Evolutionary conservation across 1,139 yeast genomes (phyloP), one percentile per base, ranked within the genome.

Genomic region (Groenewaldozyma sp.): DNA sequence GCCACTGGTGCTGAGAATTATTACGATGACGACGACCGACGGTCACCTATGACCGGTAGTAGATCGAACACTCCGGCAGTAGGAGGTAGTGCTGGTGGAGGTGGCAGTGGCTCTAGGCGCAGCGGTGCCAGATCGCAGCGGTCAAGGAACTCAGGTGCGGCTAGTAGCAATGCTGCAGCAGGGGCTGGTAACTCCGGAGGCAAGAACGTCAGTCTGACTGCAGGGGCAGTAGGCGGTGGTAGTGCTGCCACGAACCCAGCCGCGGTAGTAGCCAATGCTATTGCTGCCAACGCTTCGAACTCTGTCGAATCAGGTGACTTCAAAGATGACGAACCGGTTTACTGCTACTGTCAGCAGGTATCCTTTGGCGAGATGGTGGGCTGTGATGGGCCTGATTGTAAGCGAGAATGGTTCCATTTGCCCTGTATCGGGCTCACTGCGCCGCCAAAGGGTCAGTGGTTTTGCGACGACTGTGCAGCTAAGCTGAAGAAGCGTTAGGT

Each of bases 341-440:
- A 91, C 59, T 91, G 98, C 62, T 86, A 86, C 63, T 91, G 98
- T 65, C 86, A 87, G 59, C 95, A 88, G 58, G 94, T 87, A 1
- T 88, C 97, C 3, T 88, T 83, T 60, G 98, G 98, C 16, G 97
- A 91, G 56, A 91, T 91, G 98, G 96, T 91, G 45, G 98, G 95
- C 2, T 91, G 98, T 63, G 98, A 91, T 57, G 95, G 95, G 2
- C 91, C 82, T 36, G 78, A 81, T 47, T 91, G 98, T 64, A 81
- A 81, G 58, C 71, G 88, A 40, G 97, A 91, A 61, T 91, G 98
- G 98, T 91, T 91, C 67, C 98, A 91, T 64, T 70, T 88, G 55
- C 95, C 95, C 14, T 91, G 98, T 62, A 88, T 87, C 38, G 96
- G 96, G 1, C 73, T 88, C 49, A 77, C 78, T 37, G 82, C 87